These are phyloP conservation scores for Citrullus mucosospermus DNA, from an alignment of 306 rosid genomes.

Conservation along the genomic window DNA sequence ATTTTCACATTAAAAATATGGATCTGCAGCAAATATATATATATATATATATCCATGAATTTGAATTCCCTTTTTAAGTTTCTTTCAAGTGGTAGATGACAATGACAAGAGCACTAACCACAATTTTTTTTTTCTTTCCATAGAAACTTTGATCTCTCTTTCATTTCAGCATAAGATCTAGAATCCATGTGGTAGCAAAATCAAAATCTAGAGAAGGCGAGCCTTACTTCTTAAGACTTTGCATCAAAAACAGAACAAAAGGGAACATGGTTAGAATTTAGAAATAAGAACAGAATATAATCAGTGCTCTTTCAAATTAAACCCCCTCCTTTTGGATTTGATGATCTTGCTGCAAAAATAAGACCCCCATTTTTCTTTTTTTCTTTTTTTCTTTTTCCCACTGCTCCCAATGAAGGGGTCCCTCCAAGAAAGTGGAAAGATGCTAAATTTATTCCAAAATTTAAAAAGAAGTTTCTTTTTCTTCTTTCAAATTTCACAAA, in stretches of 20 bases:
- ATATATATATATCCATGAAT: not conserved
- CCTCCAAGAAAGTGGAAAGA: slow-evolving; percentile 1
- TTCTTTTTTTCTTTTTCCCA: not conserved
- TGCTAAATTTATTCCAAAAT: not conserved
- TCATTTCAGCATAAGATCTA: slow-evolving; percentile 3
- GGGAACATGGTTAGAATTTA: not conserved
- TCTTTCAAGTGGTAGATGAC: slow-evolving; percentile 2
- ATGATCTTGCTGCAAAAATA: not conserved
- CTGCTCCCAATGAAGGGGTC: not conserved
- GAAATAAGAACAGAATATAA: slow-evolving; percentile 1
- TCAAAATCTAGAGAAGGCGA: not conserved
- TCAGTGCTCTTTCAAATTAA: slow-evolving; percentile 1
- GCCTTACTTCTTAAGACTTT: not conserved
- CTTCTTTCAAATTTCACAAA: not conserved
- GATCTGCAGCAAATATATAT: not conserved
- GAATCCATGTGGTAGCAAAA: slow-evolving; percentile 3
- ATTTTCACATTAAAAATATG: not conserved
- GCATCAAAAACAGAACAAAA: not conserved
- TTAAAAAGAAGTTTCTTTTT: no score
- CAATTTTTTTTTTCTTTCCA: not conserved
- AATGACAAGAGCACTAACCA: not conserved
- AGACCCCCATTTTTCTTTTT: not conserved
- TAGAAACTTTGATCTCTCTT: not conserved
- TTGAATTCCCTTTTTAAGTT: not conserved
- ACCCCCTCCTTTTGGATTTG: not conserved